phyloP scores from a whole-genome alignment of 257 asterid species.

The Datura wrightii region DNA sequence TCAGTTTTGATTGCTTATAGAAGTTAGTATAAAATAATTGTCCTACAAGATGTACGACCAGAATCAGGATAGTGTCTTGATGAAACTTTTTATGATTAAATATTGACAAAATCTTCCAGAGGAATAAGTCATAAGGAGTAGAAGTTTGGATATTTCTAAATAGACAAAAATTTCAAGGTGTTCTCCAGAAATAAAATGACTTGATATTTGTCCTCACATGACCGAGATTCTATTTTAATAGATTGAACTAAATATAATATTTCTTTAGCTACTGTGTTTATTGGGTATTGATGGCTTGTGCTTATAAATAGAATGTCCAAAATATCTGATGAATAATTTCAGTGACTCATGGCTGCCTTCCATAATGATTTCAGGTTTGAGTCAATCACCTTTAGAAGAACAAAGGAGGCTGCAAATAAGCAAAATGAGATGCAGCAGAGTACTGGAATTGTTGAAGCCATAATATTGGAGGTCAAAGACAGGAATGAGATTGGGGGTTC shows the following conservation, averaged over 20 bases:
- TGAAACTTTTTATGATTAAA: neutral
- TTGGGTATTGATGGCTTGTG: conserved; percentile 12
- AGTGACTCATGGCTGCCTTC: neutral
- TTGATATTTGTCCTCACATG: conserved; percentile 6
- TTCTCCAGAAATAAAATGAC: neutral
- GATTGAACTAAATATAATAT: neutral
- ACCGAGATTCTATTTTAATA: neutral
- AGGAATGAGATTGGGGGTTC: conserved; percentile 85
- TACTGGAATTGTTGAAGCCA: conserved; percentile 90
- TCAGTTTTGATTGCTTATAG: conserved; percentile 3
- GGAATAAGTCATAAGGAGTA: neutral
- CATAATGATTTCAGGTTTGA: conserved; percentile 72
- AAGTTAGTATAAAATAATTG: neutral
- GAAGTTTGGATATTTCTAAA: neutral
- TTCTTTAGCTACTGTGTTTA: neutral
- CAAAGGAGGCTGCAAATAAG: conserved; percentile 69
- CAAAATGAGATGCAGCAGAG: conserved; percentile 89
- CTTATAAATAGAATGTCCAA: neutral
- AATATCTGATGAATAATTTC: neutral
- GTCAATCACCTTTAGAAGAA: conserved; percentile 75
- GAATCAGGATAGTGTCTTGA: neutral
- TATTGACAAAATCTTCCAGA: neutral
- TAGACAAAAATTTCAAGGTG: neutral
- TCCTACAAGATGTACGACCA: neutral
- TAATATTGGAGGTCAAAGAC: conserved; percentile 89